Evolutionary conservation across 202 grass and related monocot species (phyloP).

Genomic region (Musa balbisiana): DNA sequence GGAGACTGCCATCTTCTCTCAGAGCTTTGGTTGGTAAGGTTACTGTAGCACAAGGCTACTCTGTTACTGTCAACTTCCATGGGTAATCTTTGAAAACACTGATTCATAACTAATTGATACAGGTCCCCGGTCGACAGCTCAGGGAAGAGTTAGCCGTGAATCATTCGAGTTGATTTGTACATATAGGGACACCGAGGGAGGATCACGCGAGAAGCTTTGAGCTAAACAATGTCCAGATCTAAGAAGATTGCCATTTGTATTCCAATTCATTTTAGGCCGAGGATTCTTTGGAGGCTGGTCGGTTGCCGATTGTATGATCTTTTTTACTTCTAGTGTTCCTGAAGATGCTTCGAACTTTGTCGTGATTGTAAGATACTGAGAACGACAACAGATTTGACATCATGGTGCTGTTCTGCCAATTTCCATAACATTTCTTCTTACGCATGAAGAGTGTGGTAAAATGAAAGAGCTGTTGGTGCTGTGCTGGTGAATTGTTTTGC

Average conservation of each 20-base stretch:
- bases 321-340: background rate
- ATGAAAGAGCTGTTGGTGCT: no score
- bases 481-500: no score
- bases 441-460: no score
- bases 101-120: background rate
- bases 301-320: background rate
- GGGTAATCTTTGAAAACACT: background rate
- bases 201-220: background rate
- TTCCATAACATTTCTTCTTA: background rate
- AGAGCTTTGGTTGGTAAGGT: constrained; percentile 19
- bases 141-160: background rate
- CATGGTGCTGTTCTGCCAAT: background rate
- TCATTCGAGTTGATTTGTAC: background rate
- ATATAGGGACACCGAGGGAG: background rate
- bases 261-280: background rate
- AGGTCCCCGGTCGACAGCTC: background rate
- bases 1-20: constrained; percentile 32
- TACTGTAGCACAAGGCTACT: background rate
- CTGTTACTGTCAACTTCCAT: background rate
- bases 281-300: background rate
- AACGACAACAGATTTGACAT: background rate
- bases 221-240: background rate
- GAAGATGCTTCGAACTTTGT: background rate
- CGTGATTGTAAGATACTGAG: background rate
- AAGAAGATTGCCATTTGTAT: background rate